Base-by-base conservation (phyloP, 352 stramenopile genomes). In the Thalassiosira mediterranea region DNA sequence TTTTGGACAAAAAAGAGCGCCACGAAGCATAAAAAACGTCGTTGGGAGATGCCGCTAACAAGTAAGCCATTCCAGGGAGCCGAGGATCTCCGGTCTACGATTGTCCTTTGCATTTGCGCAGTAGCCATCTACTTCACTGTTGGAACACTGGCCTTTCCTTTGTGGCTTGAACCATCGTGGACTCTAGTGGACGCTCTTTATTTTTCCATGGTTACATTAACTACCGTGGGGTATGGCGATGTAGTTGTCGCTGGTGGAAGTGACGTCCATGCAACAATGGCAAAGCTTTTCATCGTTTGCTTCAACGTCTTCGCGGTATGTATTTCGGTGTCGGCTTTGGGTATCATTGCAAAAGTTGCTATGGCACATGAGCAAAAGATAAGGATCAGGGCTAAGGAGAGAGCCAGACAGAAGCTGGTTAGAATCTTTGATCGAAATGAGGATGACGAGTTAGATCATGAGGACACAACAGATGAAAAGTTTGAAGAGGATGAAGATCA, bases 171-270 rank as follows among this genome's bases (percentile, higher is more conserved):
- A 42, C 56, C 52, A 42, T 58, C 26, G 15, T 88, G 81, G 82
- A 74, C 69, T 1, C 60, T 84, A 1, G 68, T 88, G 53, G 72
- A 88, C 29, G 47, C 71, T 34, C 34, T 82, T 19, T 88, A 90
- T 44, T 88, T 88, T 72, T 62, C 61, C 5, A 67, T 88, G 15
- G 48, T 71, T 46, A 82, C 77, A 1, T 81, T 83, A 10, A 88
- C 77, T 10, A 86, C 80, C 15, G 37, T 87, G 15, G 80, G 76
- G 17, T 88, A 88, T 67, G 83, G 83, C 21, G 83, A 89, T 68
- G 7, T 79, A 15, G 48, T 71, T 19, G 17, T 51, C 19, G 28
- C 34, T 19, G 10, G 46, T 44, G 56, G 56, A 2, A 64, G 11
- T 32, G 37, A 26, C 19, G 4, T 29, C 8, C 21, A 47, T 21